Evolutionary conservation across 139 green algal genomes (phyloP), one percentile per base, ranked within the genome.

Genomic region (Picochlorum sp.): DNA sequence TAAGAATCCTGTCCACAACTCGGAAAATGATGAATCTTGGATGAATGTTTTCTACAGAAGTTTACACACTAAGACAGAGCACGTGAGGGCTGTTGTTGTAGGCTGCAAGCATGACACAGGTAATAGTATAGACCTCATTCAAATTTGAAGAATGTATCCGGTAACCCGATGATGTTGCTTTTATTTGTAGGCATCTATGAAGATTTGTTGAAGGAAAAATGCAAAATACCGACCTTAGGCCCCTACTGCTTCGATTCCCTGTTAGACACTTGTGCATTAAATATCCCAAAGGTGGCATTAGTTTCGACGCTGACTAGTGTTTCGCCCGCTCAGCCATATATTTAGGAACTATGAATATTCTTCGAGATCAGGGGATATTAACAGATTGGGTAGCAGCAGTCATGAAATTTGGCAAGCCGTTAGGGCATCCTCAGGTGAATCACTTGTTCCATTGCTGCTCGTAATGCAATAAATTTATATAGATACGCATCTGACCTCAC

Each of bases 51-150:
- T 88, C 30, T 85, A 86, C 64, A 70, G 76, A 57, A 73, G 58
- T 5, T 73, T 77, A 23, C 60, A 69, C 23, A 56, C 26, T 37
- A 73, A 73, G 50, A 77, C 71, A 6, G 52, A 67, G 21, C 71
- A 77, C 37, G 71, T 78, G 47, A 51, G 72, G 31, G 72, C 60
- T 2, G 72, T 74, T 54, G 72, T 78, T 59, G 66, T 74, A 7
- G 90, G 91, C 30, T 83, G 69, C 71, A 97, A 97, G 80, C 92
- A 97, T 73, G 91, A 96, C 61, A 79, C 92, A 23, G 47, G 47
- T 52, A 52, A 52, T n/a, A 18, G 26, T 30, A 30, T 30, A 30
- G 28, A 6, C 28, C 28, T 30, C 28, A 5, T 5, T 30, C 28
- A 30, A 30, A 30, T 30, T 30, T 30, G 28, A 30, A 30, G 26